These are phyloP conservation scores for Phytopythium sindhum DNA, from an alignment of 352 stramenopile species.

Conservation along the genomic window DNA sequence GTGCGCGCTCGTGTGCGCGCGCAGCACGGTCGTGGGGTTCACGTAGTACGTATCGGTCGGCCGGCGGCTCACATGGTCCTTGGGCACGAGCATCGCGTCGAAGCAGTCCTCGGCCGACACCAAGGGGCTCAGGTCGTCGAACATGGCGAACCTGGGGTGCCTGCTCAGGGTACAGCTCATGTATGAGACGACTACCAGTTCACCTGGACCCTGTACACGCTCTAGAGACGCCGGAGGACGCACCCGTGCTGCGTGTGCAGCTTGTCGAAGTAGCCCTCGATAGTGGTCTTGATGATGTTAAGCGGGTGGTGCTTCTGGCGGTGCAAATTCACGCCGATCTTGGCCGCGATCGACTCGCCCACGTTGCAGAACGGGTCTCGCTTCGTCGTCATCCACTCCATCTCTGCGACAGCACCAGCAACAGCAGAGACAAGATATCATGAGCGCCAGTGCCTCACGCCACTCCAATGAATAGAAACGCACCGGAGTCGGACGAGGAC, in stretches of 20 bases:
- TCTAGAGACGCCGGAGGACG: not conserved
- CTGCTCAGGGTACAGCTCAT: conserved; percentile 16
- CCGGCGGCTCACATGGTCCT: conserved; percentile 86
- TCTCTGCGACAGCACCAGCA: conserved; percentile 23
- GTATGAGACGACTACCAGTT: not conserved
- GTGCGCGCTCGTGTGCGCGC: conserved; percentile 92
- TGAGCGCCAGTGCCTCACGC: not conserved
- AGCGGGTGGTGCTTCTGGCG: conserved; percentile 82
- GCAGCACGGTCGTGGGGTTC: conserved; percentile 73
- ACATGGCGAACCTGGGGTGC: conserved; percentile 74
- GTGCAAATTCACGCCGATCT: conserved; percentile 90
- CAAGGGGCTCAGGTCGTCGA: conserved; percentile 85
- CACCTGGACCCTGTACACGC: not conserved
- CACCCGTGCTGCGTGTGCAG: conserved; percentile 59
- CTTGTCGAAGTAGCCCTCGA: conserved; percentile 88
- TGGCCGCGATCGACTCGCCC: conserved; percentile 74
- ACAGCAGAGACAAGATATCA: not conserved
- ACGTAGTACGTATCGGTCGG: conserved; percentile 92
- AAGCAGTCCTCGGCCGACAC: conserved; percentile 89
- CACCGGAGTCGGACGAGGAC: not conserved
- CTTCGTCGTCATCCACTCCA: conserved; percentile 75
- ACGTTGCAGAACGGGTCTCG: conserved; percentile 88
- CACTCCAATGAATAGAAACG: no score
- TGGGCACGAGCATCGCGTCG: conserved; percentile 90
- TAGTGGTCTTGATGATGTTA: conserved; percentile 93